A percentile compares a stretch with the other conserved stretches of the same genome.
Evolutionary conservation across 768 basidiomycete species (phyloP).

Genomic region (Kwoniella shandongensis): DNA sequence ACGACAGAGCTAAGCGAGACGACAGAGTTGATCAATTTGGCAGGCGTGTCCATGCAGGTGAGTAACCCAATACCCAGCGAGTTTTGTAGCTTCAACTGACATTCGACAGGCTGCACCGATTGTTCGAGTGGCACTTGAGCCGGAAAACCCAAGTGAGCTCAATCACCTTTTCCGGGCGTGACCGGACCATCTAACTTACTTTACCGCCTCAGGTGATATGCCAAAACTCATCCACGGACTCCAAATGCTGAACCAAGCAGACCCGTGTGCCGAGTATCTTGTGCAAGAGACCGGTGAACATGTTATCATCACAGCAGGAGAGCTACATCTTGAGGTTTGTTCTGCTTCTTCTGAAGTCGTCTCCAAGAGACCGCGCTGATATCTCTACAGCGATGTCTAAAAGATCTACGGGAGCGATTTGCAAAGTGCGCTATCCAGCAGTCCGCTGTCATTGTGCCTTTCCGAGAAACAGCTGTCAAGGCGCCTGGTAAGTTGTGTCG

Average conservation of each 20-base stretch:
- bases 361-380: slow-evolving; percentile 70
- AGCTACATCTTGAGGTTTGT: slow-evolving; percentile 86
- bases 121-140: slow-evolving; percentile 91
- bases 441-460: slow-evolving; percentile 94
- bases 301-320: slow-evolving; percentile 93
- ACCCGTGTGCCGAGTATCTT: slow-evolving; percentile 95
- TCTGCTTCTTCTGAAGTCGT: slow-evolving; percentile 63
- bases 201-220: slow-evolving; percentile 64
- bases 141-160: slow-evolving; percentile 60
- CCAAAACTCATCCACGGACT: slow-evolving; percentile 82
- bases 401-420: slow-evolving; percentile 93
- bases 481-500: slow-evolving; percentile 61
- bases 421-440: slow-evolving; percentile 89
- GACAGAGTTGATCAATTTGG: slow-evolving; percentile 43
- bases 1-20: slow-evolving; percentile 18
- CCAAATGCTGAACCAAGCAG: slow-evolving; percentile 85
- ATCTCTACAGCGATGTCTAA: slow-evolving; percentile 76
- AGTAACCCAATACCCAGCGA: slow-evolving; percentile 47
- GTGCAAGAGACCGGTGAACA: slow-evolving; percentile 97
- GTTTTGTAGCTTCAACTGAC: neutral
- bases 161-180: neutral
- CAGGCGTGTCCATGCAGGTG: slow-evolving; percentile 53
- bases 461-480: slow-evolving; percentile 88
- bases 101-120: slow-evolving; percentile 73
- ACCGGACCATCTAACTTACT: neutral